Evolutionary conservation across 495 filamentous ascomycete species (phyloP).

Genomic region (Pyrenopolyporus hunteri): DNA sequence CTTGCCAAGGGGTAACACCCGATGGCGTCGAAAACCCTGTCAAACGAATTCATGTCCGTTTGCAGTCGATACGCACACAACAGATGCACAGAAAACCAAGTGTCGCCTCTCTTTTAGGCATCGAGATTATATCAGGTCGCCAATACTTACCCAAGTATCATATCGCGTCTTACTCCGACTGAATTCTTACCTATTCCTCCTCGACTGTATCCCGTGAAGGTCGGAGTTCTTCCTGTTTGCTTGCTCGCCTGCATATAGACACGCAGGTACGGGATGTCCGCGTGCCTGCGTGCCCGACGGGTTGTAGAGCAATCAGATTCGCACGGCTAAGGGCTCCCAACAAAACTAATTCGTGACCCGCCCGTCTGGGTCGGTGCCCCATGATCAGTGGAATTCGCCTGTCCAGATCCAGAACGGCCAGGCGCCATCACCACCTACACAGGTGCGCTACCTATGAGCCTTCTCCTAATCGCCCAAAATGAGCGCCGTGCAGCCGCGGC

Average conservation of each 20-base stretch:
- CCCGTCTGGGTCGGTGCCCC: conserved; percentile 13
- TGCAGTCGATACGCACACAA: conserved; percentile 3
- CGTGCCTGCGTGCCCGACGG: not conserved
- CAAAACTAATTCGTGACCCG: conserved; percentile 13
- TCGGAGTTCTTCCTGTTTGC: conserved; percentile 9
- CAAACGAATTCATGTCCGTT: conserved; percentile 13
- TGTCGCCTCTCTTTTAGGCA: not conserved
- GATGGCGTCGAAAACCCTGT: conserved; percentile 31
- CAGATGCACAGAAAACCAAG: conserved; percentile 1
- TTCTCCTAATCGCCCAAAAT: conserved; percentile 12
- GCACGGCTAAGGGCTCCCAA: not conserved
- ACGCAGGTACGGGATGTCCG: conserved; percentile 2
- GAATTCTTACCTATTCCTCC: conserved; percentile 11
- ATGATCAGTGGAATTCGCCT: conserved; percentile 17
- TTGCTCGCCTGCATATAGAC: not conserved
- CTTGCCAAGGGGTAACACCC: conserved; percentile 36
- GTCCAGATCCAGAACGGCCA: conserved; percentile 17
- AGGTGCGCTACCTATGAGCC: conserved; percentile 1
- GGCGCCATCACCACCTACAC: conserved; percentile 13
- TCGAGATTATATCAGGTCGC: conserved; percentile 1
- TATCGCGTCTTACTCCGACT: conserved; percentile 16
- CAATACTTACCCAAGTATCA: not conserved
- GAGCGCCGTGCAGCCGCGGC: conserved; percentile 33
- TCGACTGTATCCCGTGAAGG: not conserved
- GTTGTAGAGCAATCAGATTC: conserved; percentile 11